Percentiles rank a stretch among this genome's conserved stretches.
Evolutionary conservation across 2,329 filamentous ascomycete genomes (phyloP).

Genomic region (Thelonectria rubi): DNA sequence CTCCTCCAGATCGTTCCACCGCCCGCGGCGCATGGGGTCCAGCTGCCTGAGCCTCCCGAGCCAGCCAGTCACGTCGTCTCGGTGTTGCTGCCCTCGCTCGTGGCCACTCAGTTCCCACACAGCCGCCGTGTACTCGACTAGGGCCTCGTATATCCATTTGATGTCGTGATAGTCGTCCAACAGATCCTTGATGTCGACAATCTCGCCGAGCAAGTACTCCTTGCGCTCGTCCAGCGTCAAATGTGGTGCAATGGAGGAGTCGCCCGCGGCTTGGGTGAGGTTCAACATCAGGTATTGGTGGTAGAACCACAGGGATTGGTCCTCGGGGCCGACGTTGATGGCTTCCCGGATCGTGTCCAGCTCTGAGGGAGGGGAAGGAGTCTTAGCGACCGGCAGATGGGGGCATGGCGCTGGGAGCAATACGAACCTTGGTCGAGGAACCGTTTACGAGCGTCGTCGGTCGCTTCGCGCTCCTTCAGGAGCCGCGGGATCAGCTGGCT

Average conservation of each 20-base stretch:
- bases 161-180: constrained; percentile 65
- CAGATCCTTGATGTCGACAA: constrained; percentile 76
- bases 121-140: constrained; percentile 76
- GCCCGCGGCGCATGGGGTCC: constrained; percentile 77
- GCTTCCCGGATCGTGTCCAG: constrained; percentile 78
- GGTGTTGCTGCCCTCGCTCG: constrained; percentile 51
- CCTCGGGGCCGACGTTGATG: constrained; percentile 88
- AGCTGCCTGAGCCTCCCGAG: constrained; percentile 71
- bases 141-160: constrained; percentile 90
- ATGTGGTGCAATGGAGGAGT: constrained; percentile 69
- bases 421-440: constrained; percentile 76
- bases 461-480: constrained; percentile 74
- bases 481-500: constrained; percentile 83
- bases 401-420: not conserved
- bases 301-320: constrained; percentile 98
- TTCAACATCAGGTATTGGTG: constrained; percentile 86
- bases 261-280: constrained; percentile 60
- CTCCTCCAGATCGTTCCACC: constrained; percentile 77
- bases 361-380: constrained; percentile 67
- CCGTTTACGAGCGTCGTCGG: constrained; percentile 66
- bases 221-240: constrained; percentile 69
- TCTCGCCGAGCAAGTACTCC: constrained; percentile 73
- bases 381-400: constrained; percentile 16
- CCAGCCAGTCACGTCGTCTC: constrained; percentile 63
- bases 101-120: constrained; percentile 63